Evolutionary conservation across 2,329 filamentous ascomycete genomes (phyloP), one percentile per base, ranked within the genome.

Genomic region (Alternaria atra): DNA sequence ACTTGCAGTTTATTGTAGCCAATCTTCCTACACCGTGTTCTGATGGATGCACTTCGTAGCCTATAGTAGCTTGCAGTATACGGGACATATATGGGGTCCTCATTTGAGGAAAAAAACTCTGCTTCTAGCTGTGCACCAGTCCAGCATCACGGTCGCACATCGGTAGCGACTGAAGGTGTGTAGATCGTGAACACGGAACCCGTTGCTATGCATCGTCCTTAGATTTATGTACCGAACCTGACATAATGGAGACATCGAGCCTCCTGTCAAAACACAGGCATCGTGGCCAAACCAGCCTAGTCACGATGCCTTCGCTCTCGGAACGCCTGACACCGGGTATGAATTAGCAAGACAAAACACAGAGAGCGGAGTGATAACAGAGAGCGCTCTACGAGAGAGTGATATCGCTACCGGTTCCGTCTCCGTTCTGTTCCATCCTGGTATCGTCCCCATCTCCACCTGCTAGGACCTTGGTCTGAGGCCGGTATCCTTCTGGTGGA

Each of bases 401-500:
- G 10, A 74, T 68, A 37, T 77, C 76, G 58, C 76, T 77, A 37
- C 72, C 71, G 32, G 73, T 68, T 13, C 64, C 66, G 54, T 78
- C 75, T 27, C 77, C 77, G 51, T 78, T 78, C 56, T 73, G 68
- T 53, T 79, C 76, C 75, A 77, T 77, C 65, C 66, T 77, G 13
- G 76, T 67, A 37, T 78, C 77, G 32, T 78, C 77, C 5, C 75
- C 75, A 17, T 77, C 77, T 15, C 76, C 75, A 13, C 77, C 77
- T 7, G 77, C 77, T 13, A 80, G 64, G 2, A 79, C 73, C 64
- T 78, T 80, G 2, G 73, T 75, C 61, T 77, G 72, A 15, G 57
- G 60, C 12, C 66, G 65, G 34, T 62, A 68, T 42, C 70, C 71
- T 6, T 74, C 73, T n/a, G 68, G 84, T 2, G 85, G 86, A 2